Evolutionary conservation across 2,329 filamentous ascomycete species (phyloP), one percentile per base, ranked within the genome.

Genomic region (Biscogniauxia marginata): DNA sequence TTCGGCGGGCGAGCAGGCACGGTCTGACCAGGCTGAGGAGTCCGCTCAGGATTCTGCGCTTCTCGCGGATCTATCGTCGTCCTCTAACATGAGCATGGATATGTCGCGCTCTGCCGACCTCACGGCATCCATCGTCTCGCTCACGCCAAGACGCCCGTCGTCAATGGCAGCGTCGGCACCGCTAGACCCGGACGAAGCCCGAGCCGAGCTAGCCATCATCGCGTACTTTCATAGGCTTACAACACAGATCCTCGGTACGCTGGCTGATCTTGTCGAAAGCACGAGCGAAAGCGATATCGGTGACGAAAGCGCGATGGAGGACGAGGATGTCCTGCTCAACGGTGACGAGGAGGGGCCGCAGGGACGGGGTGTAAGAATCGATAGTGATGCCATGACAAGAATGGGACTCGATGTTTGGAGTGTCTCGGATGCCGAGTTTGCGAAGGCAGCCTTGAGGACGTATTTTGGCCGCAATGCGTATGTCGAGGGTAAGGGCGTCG

Each of bases 361-460:
- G n/a, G 74, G 74, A 39, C 70, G 68, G 1, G 72, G 70, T 49
- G 73, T 90, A 49, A 77, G 79, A 11, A 75, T 93, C 20, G 82
- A 81, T 59, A 84, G 82, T 61, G 85, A 86, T 22, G 84, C 89
- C 53, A 70, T 93, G 50, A 81, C 84, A 56, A 77, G 80, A 47
- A 88, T 93, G 85, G 90, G 90, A 0, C 79, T 95, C 19, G 90
- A 95, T 65, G 79, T 86, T 0, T 95, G 90, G 89, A 92, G 88
- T 68, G 77, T 81, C 25, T 77, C 77, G 16, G 90, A 93, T 68
- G 83, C 82, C n/a, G 77, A 77, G 2, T 93, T 93, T 67, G 81
- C 91, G 16, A 76, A 76, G 59, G 85, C 86, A 53, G 75, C 89
- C 50, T 75, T 84, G 46, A 78, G 72, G 59, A 73, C 83, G 61